These are phyloP conservation scores for Amauroascus verrucosus DNA, from an alignment of 2,329 filamentous ascomycete species.

Conservation along the genomic window DNA sequence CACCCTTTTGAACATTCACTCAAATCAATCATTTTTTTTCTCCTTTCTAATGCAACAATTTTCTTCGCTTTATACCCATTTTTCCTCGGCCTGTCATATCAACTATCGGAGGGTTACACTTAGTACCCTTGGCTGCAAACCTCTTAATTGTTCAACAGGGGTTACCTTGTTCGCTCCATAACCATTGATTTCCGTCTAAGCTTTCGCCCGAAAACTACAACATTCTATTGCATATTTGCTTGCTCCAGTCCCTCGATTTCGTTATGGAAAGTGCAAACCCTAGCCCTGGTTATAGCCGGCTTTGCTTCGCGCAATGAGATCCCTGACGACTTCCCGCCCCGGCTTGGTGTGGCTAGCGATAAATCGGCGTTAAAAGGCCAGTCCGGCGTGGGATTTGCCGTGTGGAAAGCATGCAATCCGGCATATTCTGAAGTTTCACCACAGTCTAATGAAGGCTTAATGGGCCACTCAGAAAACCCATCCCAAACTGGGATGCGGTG, in stretches of 20 bases:
- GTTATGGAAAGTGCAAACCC: neutral
- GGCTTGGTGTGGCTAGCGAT: neutral
- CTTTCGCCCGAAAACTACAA: neutral
- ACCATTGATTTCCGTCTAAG: neutral
- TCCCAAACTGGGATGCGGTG: neutral
- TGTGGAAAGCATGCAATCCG: neutral
- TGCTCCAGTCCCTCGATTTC: neutral
- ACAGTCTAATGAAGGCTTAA: neutral
- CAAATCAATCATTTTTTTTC: too few relatives aligned
- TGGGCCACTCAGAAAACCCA: neutral
- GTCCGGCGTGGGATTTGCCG: neutral
- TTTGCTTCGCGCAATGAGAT: neutral
- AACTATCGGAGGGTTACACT: slow-evolving; percentile 11
- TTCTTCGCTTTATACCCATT: neutral
- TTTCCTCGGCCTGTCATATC: neutral
- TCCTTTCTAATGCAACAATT: neutral
- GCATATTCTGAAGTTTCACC: neutral
- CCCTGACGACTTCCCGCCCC: neutral
- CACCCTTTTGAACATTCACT: too few relatives aligned
- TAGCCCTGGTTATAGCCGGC: neutral
- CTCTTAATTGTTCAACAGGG: neutral
- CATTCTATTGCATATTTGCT: neutral
- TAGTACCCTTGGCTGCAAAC: slow-evolving; percentile 4
- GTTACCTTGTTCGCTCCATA: neutral
- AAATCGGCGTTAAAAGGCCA: neutral